Conservation (phyloP, 2,329 filamentous ascomycete species). For the Byssothecium circinans region DNA sequence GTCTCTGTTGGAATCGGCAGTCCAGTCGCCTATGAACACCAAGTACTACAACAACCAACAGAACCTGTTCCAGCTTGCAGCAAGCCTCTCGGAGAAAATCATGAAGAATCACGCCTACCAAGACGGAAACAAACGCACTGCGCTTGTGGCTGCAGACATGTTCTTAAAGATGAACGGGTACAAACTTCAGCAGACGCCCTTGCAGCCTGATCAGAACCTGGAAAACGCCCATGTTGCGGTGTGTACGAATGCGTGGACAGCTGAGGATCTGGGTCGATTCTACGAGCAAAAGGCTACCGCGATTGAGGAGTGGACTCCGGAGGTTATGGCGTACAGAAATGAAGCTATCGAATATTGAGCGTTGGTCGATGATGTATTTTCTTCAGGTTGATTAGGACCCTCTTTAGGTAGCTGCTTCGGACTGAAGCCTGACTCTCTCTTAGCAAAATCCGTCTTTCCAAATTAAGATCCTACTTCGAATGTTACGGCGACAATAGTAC, state of each 20-base stretch:
- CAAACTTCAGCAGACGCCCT: constrained; percentile 16
- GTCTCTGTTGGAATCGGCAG: constrained; percentile 26
- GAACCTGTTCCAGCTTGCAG: constrained; percentile 31
- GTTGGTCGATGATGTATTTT: no score
- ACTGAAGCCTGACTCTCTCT: no score
- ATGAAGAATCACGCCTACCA: constrained; percentile 37
- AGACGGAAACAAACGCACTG: constrained; percentile 38
- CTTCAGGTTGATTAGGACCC: no score
- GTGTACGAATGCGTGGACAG: constrained; percentile 10
- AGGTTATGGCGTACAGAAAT: no score
- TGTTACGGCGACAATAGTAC: no score
- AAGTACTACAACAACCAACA: constrained; percentile 25
- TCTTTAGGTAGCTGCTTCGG: no score
- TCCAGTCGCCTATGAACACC: constrained; percentile 29
- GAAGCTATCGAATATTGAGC: no score
- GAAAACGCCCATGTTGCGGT: constrained; percentile 12
- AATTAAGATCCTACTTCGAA: no score
- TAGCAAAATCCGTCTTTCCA: no score
- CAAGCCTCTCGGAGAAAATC: constrained; percentile 30
- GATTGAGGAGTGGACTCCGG: no score
- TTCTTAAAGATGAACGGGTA: constrained; percentile 35
- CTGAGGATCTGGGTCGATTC: constrained; percentile 11
- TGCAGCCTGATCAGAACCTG: constrained; percentile 4
- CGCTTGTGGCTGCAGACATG: constrained; percentile 33
- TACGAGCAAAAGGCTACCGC: constrained; percentile 5